phyloP scores from a whole-genome alignment of 768 basidiomycete species.

The Lentinula sp. region DNA sequence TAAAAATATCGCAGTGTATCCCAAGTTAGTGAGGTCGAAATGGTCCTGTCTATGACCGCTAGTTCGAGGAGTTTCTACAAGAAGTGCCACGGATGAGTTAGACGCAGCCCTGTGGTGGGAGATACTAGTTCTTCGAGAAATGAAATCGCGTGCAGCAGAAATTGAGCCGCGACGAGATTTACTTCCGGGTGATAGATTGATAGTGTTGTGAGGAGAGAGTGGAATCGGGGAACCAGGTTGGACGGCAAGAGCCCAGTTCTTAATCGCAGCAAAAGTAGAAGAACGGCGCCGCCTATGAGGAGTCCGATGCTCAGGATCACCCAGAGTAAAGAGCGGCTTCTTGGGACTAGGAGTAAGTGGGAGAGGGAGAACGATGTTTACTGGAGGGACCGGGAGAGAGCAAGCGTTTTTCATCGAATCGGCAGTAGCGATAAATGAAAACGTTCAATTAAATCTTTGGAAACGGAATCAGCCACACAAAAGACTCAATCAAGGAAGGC shows the following conservation, averaged over 20 bases:
- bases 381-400: neutral
- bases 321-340: neutral
- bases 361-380: conserved; percentile 1
- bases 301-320: neutral
- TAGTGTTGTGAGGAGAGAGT: conserved; percentile 17
- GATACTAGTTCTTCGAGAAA: conserved; percentile 23
- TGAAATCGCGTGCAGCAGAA: neutral
- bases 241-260: conserved; percentile 58
- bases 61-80: conserved; percentile 36
- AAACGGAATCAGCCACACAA: neutral
- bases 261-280: conserved; percentile 31
- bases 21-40: conserved; percentile 51
- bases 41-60: conserved; percentile 30
- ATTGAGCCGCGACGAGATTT: neutral
- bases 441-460: neutral
- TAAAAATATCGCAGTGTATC: conserved; percentile 64
- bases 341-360: neutral
- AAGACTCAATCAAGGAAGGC: neutral
- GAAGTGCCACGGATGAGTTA: conserved; percentile 38
- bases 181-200: neutral
- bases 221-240: conserved; percentile 62
- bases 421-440: neutral
- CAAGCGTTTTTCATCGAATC: conserved; percentile 1
- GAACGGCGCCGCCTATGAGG: conserved; percentile 29
- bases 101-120: conserved; percentile 24